Evolutionary conservation across 2,329 filamentous ascomycete species (phyloP).

Genomic region (Hypoxylon sp.): DNA sequence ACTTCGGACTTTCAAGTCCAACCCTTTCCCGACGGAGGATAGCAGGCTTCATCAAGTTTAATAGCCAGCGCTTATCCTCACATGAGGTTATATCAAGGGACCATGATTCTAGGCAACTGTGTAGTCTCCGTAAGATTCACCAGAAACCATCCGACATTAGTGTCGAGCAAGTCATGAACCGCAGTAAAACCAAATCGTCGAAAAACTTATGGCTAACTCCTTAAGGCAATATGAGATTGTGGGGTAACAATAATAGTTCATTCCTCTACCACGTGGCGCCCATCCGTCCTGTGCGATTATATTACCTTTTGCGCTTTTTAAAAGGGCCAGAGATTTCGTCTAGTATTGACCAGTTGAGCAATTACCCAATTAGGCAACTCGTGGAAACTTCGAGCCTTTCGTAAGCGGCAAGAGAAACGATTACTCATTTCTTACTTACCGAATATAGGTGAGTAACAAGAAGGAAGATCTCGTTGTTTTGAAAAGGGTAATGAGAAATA

Average conservation of each 20-base stretch:
- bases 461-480: neutral
- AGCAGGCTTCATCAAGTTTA: neutral
- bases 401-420: slow-evolving; percentile 9
- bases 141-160: neutral
- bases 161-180: slow-evolving; percentile 7
- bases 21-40: neutral
- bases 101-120: neutral
- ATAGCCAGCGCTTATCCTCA: neutral
- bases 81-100: neutral
- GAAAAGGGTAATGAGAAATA: slow-evolving; percentile 1
- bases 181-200: slow-evolving; percentile 3
- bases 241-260: slow-evolving; percentile 29
- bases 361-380: slow-evolving; percentile 34
- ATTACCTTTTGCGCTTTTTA: slow-evolving; percentile 16
- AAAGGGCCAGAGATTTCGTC: neutral
- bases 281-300: slow-evolving; percentile 20
- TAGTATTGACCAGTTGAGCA: slow-evolving; percentile 3
- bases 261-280: slow-evolving; percentile 37
- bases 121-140: neutral
- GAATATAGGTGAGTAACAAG: neutral
- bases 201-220: slow-evolving; percentile 23
- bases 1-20: neutral
- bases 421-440: slow-evolving; percentile 10
- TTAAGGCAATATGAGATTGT: slow-evolving; percentile 34
- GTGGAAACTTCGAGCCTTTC: slow-evolving; percentile 20